Conservation (phyloP, 257 asterid species). For the Mentha longifolia region DNA sequence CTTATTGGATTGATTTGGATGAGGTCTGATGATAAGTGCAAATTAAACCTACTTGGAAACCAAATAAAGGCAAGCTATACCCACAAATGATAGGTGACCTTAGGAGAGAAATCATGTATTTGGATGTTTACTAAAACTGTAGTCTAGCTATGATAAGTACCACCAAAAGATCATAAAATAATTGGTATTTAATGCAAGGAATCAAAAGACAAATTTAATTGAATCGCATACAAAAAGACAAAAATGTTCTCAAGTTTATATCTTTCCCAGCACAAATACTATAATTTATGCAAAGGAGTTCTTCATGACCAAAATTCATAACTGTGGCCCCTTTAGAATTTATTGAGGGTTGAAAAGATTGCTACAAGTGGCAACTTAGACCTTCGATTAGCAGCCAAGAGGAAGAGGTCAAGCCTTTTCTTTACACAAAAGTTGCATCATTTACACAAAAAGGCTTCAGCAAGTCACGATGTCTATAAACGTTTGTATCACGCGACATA, state of each 20-base stretch:
- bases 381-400: background rate
- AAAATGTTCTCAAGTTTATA: background rate
- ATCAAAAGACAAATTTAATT: background rate
- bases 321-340: background rate
- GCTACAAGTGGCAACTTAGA: background rate
- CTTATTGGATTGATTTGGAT: background rate
- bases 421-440: background rate
- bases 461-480: background rate
- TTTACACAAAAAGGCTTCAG: background rate
- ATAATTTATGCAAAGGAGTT: background rate
- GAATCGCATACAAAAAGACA: background rate
- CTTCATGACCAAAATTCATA: background rate
- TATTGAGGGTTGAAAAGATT: background rate
- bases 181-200: background rate
- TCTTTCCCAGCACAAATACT: background rate
- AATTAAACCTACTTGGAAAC: background rate
- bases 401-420: background rate
- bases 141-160: background rate
- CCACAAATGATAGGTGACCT: background rate
- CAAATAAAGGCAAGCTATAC: background rate
- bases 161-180: background rate
- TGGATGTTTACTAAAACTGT: background rate
- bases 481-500: background rate
- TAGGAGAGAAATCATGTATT: background rate
- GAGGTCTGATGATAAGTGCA: conserved; percentile 16